Evolutionary conservation across 805 yeast species (phyloP), one percentile per base, ranked within the genome.

Genomic region (Zygotorulaspora sp.): DNA sequence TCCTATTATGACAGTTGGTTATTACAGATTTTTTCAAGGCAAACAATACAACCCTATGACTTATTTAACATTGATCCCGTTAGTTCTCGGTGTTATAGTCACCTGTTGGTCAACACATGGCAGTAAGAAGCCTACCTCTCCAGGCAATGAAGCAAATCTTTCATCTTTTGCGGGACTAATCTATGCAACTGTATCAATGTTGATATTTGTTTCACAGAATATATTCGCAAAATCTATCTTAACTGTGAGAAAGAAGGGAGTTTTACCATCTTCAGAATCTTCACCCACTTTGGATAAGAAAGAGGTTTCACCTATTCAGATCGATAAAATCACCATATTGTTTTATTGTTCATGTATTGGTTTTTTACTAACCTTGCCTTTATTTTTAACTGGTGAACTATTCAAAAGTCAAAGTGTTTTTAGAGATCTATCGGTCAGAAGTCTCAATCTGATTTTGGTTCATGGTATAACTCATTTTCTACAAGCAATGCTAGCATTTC

Each of bases 1-100:
- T 21, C 98, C 98, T 2, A 68, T 90, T 17, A 75, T 86, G 33
- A 90, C 97, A 0, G 97, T 92, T 9, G 61, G 77, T 20, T 84
- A 85, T 29, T 88, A 88, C 63, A 70, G 83, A 47, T 43, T 79
- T 9, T 38, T 81, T 25, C 83, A 81, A 55, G 67, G 72, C 20
- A 73, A 68, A 32, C 63, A 66, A 31, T 90, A 84, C 68, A 70
- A 71, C 37, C 34, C 52, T 7, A 70, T 74, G 52, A 88, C 97
- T 2, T 90, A 90, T 55, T 46, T 80, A 35, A 83, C 97, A 1
- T 67, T 90, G 53, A 50, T 81, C 0, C 95, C 97, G 0, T 68
- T 90, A 44, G 75, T 89, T 28, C 37, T 72, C 19, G 98, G 98
- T 12, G 95, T 90, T 41, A 86, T 88, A 74, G 65, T 88, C 53